Conservation (phyloP, 2,329 filamentous ascomycete species). For the Pestalotiopsis fici region DNA sequence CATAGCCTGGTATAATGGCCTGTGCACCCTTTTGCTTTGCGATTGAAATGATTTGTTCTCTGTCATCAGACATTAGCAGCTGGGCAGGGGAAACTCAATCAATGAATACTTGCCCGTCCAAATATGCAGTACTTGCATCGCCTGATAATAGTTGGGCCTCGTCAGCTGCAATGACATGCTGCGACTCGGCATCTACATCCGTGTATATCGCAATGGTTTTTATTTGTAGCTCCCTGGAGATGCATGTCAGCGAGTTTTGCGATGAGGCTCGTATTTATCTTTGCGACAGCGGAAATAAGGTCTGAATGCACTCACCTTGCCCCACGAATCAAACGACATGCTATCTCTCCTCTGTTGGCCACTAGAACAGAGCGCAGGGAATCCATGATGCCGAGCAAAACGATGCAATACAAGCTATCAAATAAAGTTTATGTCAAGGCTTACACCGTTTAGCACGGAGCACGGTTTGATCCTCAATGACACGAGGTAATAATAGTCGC, state of each 20-base stretch:
- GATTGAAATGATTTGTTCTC: constrained; percentile 4
- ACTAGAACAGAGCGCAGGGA: constrained; percentile 8
- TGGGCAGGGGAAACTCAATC: no score
- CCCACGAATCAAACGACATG: constrained; percentile 11
- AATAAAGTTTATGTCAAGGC: neutral
- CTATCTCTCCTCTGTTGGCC: constrained; percentile 21
- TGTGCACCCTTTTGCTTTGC: neutral
- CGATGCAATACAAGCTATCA: neutral
- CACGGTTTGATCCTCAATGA: neutral
- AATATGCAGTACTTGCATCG: constrained; percentile 4
- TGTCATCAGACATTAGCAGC: neutral
- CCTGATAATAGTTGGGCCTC: constrained; percentile 11
- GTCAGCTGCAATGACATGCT: constrained; percentile 15
- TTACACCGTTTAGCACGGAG: neutral
- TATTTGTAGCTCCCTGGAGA: neutral
- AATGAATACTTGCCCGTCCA: constrained; percentile 1
- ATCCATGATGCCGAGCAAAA: neutral
- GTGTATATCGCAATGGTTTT: constrained; percentile 14
- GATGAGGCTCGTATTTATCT: no score
- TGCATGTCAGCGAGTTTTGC: neutral
- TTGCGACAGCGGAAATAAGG: neutral
- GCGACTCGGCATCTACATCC: constrained; percentile 9
- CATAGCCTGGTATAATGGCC: constrained; percentile 10
- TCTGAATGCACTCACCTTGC: neutral
- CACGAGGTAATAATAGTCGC: neutral